Base-by-base conservation (phyloP, 192 early-diverging fungal species). In the Coemansia sp. region DNA sequence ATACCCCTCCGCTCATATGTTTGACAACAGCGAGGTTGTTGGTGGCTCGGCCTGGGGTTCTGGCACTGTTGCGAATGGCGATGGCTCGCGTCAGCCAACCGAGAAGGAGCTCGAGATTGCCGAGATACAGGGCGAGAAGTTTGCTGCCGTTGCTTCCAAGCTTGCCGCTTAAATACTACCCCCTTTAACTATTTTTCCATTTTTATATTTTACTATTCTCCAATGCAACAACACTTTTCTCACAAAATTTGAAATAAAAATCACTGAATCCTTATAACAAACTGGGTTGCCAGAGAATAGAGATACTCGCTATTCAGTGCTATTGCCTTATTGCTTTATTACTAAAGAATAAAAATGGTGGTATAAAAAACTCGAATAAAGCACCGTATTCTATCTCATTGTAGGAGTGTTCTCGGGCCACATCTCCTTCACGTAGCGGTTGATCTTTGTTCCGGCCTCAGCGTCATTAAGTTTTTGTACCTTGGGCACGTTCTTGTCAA, bases 31-130 rank as follows among this genome's bases (percentile, higher is more conserved):
- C 58, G 91, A 91, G 77, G 79, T 91, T 19, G 63, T 87, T 54
- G 92, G 92, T 51, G 91, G 90, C 2, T 76, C 79, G 54, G 74
- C 88, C 9, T 93, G 83, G 78, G 92, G 90, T 21, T 87, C 89
- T 58, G 89, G 87, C 42, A 87, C 87, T 15, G 55, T 93, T 46
- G 85, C 89, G 16, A 74, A 77, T 37, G 77, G 85, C 57, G 90
- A 92, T 66, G 93, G 91, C 0, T 85, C 84, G 15, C 87, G 90
- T 42, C 81, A 88, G 65, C 83, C 86, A 21, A 66, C 74, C 46
- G 83, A 90, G 75, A 86, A 87, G 72, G 90, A 90, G 66, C 75
- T 89, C n/a, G 89, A 83, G 12, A 78, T 88, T 61, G 87, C 87
- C 6, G 65, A 67, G 49, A n/a, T 65, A 40, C 89, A 90, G 78